Evolutionary conservation across 306 rosid species (phyloP), one percentile per base, ranked within the genome.

Genomic region (Rubus idaeus): DNA sequence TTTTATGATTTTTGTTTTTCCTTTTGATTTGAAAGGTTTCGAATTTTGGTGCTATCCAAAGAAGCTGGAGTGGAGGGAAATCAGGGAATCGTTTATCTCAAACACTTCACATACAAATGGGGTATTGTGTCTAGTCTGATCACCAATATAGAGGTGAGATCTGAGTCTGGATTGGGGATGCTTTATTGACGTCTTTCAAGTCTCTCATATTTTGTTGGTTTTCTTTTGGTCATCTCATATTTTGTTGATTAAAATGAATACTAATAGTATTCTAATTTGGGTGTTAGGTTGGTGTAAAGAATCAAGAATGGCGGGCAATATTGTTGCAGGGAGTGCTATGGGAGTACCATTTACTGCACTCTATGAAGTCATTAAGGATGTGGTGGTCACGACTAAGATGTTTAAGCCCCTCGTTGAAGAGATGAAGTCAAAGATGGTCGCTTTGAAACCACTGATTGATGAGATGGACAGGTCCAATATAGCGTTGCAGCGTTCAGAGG

Each of bases 401-500:
- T 63, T 63, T 63, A 40, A 17, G 14, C 69, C 69, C 40, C 69
- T 37, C 5, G 46, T 63, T 18, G 20, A 39, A 7, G 46, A 63
- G 11, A 21, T 63, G 5, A 40, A 63, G 4, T 6, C 9, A 4
- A 63, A 40, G 42, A 63, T 63, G 12, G 69, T 37, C 4, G 44
- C 12, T 39, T 63, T 63, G 69, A 26, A 9, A 17, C 82, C 83
- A 13, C 10, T 84, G 69, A 63, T 83, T 17, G 40, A 26, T 10
- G n/a, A 88, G 11, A 86, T 90, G n/a, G 76, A 70, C 1, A 50
- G n/a, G 55, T 3, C 0, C 11, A 63, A 63, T 72, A 70, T 13
- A 53, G 21, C 5, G n/a, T n/a, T 90, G 65, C 84, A 84, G 41
- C 77, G 57, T 30, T 63, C 75, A 2, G 71, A 74, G n/a, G 39